Conservation (phyloP, 2,329 filamentous ascomycete species). For the Monilinia polystroma region DNA sequence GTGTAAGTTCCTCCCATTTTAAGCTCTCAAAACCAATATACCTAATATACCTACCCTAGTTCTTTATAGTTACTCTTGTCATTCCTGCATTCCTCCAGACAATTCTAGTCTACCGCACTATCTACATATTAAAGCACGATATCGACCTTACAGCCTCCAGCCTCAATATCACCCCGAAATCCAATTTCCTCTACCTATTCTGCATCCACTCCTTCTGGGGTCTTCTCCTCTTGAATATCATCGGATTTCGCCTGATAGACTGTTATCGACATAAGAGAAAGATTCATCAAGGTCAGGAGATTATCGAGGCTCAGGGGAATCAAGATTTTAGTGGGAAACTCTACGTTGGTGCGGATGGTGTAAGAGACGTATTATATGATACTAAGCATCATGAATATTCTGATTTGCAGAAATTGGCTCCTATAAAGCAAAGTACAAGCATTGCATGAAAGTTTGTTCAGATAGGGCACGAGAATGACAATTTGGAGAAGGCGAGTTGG, state of each 20-base stretch:
- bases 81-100: conserved; percentile 1
- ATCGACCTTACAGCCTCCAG: not conserved
- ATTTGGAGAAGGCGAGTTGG: not conserved
- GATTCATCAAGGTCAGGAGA: not conserved
- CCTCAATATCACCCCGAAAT: not conserved
- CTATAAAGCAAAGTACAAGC: not conserved
- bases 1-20: not conserved
- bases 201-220: conserved; percentile 1
- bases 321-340: not conserved
- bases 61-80: not conserved
- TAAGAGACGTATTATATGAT: not conserved
- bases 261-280: not conserved
- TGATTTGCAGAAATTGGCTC: not conserved
- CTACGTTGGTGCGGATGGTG: not conserved
- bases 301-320: not conserved
- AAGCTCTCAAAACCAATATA: not conserved
- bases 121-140: not conserved
- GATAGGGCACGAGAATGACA: not conserved
- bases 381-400: not conserved
- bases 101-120: not conserved
- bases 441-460: not conserved
- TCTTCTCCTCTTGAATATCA: not conserved
- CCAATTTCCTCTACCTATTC: not conserved
- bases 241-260: conserved; percentile 8
- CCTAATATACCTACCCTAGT: not conserved